Base-by-base conservation (phyloP, 495 filamentous ascomycete genomes). In the Penicillium nucicola region DNA sequence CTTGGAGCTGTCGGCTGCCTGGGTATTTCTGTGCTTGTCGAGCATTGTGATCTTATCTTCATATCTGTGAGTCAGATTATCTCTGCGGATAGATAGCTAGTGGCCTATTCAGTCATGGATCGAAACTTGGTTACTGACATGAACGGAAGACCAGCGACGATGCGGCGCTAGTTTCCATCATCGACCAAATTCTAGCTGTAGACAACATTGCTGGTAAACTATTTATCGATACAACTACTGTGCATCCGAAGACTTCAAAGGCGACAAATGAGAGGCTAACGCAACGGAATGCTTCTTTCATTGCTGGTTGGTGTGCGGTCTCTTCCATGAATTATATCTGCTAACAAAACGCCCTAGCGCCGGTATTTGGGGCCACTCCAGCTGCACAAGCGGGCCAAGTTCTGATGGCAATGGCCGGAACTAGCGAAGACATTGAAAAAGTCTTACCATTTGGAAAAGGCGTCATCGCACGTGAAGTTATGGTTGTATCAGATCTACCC, bases 151-250 rank as follows among this genome's bases (percentile, higher is more conserved):
- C 39, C 12, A 54, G 45, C 10, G 45, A 54, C 15, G 51, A 54
- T 22, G 20, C 19, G 20, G 45, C 51, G 4, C 42, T 54, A 38
- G 25, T 19, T 19, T 12, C 9, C 4, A 48, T 54, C 22, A 10
- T 54, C 13, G 33, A 48, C 14, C 42, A 54, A 10, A 39, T 54
- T 12, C 25, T 53, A 18, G 11, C 17, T 38, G 44, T 31, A 9
- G 17, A 32, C 18, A 23, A 54, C 30, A 33, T 54, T 2, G 18
- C 34, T 25, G 30, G 37, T 1, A 54, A 48, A 23, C 8, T 49
- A 8, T 30, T 54, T 17, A 45, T 49, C 20, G 51, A 54, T 20
- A 54, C 51, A 3, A 54, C 51, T 11, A 54, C 51, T 10, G 45
- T 54, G 5, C 45, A 54, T 44, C 31, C 51, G 14, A 42, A 30